Base-by-base conservation (phyloP, 768 basidiomycete species). In the Rhizopogon sp. region DNA sequence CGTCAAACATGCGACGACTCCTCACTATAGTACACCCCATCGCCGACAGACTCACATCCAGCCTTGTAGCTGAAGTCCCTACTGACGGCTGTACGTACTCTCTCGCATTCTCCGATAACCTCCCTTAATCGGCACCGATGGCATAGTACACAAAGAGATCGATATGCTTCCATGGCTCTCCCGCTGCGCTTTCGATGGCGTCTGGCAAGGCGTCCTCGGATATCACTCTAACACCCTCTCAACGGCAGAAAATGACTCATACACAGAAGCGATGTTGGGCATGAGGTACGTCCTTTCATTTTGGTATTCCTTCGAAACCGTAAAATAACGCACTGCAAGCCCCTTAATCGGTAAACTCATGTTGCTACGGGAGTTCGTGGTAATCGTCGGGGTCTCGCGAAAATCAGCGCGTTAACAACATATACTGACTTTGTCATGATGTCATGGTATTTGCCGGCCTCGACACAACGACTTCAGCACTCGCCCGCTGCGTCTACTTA, bases 151-250 rank as follows among this genome's bases (percentile, higher is more conserved):
- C 14, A 61, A 50, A 40, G 72, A 75, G 49, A 61, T 75, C 37
- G 54, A 75, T 17, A 8, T 75, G 0, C 58, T 70, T 11, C 64
- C 65, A 3, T 73, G 67, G 68, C 56, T 72, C 39, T 61, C 64
- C 16, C 65, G 67, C 1, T 63, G 60, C 13, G 35, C 35, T 11
- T 13, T 35, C 5, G 35, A 35, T 4, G 10, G 10, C 10, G 73
- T 81, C 42, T 78, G 76, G 3, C 78, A 76, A 64, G 74, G 73
- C 16, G 78, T 79, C 4, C 67, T 81, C 29, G 75, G 74, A 0
- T 68, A 66, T 43, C 71, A 73, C 1, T 74, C 74, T 47, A 72
- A 74, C 17, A 60, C 52, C 4, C 45, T 65, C 7, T 60, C 64
- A 16, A 46, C 58, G 1, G 39, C 40, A 14, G 51, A 58, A 14